Base-by-base conservation (phyloP, 2,329 filamentous ascomycete genomes). In the Diplodia mutila region DNA sequence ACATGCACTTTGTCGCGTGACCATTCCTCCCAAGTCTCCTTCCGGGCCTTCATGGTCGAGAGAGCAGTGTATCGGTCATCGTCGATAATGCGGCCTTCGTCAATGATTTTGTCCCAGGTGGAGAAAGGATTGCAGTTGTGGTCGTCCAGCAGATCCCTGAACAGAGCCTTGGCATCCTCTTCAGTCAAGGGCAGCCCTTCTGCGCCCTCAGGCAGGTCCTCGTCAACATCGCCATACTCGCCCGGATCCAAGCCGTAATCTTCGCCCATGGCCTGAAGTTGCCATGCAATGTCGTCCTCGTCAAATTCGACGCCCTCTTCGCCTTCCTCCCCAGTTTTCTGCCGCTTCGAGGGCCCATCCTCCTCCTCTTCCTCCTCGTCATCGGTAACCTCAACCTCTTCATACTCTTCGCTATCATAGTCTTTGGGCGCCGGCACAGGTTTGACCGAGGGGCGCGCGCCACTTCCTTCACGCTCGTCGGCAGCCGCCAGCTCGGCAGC, bases 201-300 rank as follows among this genome's bases (percentile, higher is more conserved):
- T 48, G 86, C 87, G 32, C 89, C 91, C 73, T 93, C 90, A 57
- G 91, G 89, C 82, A 87, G 90, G 29, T 85, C 83, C 16, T 81
- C 82, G 48, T 81, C 79, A 67, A 89, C 90, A 75, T 93, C 92
- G 68, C 90, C 91, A 75, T 93, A 93, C 74, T 93, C 91, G 61
- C 89, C 91, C 0, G 88, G 88, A 48, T 93, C 91, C 34, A 94
- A 83, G 0, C 89, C 92, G 72, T 94, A 93, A n/a, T 92, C 90
- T 71, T 91, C 86, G 65, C 91, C 93, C 92, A 97, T 97, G 29
- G 91, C 90, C 65, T 92, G 91, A 14, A 99, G 84, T 75, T 99
- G 95, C 75, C 90, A 94, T 42, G 92, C 94, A 73, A 99, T 96
- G 75, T 99, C 95, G 65, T 94, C 94, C 77, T 98, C 95, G 67